Evolutionary conservation across 2,329 filamentous ascomycete genomes (phyloP).

Genomic region (Penicillium paneum): DNA sequence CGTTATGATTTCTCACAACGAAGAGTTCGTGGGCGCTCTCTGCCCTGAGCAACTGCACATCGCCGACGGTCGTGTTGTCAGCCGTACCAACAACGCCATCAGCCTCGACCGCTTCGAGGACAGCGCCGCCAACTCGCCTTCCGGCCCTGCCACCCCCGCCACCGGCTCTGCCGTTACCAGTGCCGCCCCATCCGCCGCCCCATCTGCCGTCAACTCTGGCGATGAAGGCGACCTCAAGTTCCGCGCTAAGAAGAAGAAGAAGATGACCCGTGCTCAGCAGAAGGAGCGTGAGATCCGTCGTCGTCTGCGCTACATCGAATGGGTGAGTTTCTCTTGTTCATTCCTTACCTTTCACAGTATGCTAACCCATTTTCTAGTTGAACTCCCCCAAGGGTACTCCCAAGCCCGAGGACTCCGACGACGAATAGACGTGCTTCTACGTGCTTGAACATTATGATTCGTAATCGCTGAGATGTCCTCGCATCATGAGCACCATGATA

Average conservation of each 20-base stretch:
- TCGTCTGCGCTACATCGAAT: constrained; percentile 75
- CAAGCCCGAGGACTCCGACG: constrained; percentile 72
- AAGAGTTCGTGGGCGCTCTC: constrained; percentile 94
- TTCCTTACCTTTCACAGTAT: background rate
- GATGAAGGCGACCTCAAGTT: constrained; percentile 89
- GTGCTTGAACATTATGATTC: constrained; percentile 16
- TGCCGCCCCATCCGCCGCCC: constrained; percentile 59
- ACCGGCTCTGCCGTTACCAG: constrained; percentile 59
- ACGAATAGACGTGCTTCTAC: constrained; percentile 50
- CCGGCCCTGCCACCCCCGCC: constrained; percentile 51
- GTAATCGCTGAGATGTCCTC: constrained; percentile 21
- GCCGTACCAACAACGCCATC: constrained; percentile 74
- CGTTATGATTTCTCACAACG: constrained; percentile 99
- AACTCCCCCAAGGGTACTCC: constrained; percentile 83
- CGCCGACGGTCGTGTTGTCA: constrained; percentile 77
- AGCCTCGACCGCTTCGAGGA: constrained; percentile 85
- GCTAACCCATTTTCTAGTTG: constrained; percentile 58
- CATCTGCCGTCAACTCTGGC: constrained; percentile 73
- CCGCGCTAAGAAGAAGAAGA: constrained; percentile 89
- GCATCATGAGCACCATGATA: constrained; percentile 21
- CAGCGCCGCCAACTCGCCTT: constrained; percentile 58
- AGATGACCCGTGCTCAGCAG: constrained; percentile 93
- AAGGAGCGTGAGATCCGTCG: constrained; percentile 90
- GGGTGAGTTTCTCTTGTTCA: constrained; percentile 35
- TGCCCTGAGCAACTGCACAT: constrained; percentile 97